Evolutionary conservation across 768 basidiomycete species (phyloP), one percentile per base, ranked within the genome.

Genomic region (Auricularia sp.): DNA sequence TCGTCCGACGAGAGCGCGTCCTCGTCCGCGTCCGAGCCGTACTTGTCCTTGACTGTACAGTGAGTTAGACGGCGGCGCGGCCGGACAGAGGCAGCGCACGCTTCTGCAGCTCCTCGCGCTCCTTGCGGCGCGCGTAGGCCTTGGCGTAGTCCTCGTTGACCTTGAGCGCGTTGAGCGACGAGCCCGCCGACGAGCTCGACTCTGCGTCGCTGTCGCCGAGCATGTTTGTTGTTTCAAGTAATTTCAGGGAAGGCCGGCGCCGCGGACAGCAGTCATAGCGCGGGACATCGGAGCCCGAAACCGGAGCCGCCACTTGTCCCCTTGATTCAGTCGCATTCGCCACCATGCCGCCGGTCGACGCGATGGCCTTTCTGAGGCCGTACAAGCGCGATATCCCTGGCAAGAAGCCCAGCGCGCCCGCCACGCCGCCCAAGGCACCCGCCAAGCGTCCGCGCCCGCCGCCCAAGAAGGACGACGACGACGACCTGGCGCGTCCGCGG

Each of bases 91-190:
- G 33, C 11, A 54, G 81, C 88, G 66, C 68, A 92, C 92, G 76
- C 74, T 87, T 89, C 56, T 82, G 80, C 16, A 94, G 83, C 74
- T 94, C 92, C 72, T 94, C 92, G 33, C 90, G 81, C 70, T 93
- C 90, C 73, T 94, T 94, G 70, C 83, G 85, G 73, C 86, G 82
- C 67, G 89, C 84, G 69, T 89, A 94, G 0, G 92, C 92, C 67
- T 90, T 92, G 8, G 90, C 92, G 68, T 81, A 91, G 63, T 85
- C 83, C 65, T 88, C 82, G 71, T 92, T 90, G 68, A 91, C 83
- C 1, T 85, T 88, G 65, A 91, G 70, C 56, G 56, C 56, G 24
- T 59, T 35, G 29, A 59, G 56, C 24, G 56, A 59, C 56, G 56
- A 24, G 29, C 24, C 18, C 24, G 56, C 24, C 47, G 47, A 16